Conservation (phyloP, 805 yeast genomes). For the Saccharomycopsis vini region DNA sequence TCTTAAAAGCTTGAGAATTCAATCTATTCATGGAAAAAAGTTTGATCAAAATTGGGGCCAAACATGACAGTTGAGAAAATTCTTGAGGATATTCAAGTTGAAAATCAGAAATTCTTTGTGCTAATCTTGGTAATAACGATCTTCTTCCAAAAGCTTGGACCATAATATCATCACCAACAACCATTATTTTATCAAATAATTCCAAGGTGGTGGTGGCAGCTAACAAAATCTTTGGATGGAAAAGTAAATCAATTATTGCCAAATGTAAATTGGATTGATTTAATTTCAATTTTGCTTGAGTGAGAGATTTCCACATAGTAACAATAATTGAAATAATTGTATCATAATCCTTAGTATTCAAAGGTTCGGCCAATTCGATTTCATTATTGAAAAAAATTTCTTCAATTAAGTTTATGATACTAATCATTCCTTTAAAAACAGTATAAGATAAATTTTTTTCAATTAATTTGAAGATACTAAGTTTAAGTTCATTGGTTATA, state of each 20-base stretch:
- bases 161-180: constrained; percentile 37
- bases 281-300: constrained; percentile 50
- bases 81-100: constrained; percentile 27
- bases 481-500: constrained; percentile 18
- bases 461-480: constrained; percentile 19
- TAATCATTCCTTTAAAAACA: constrained; percentile 22
- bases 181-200: neutral
- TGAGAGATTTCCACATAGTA: constrained; percentile 50
- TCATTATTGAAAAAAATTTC: constrained; percentile 18
- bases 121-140: constrained; percentile 53
- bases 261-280: constrained; percentile 59
- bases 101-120: constrained; percentile 37
- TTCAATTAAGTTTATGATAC: constrained; percentile 20
- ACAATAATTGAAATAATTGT: constrained; percentile 29
- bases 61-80: constrained; percentile 41
- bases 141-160: constrained; percentile 52
- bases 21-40: constrained; percentile 44
- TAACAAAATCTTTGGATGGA: constrained; percentile 33
- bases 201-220: neutral
- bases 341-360: constrained; percentile 9
- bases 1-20: constrained; percentile 43
- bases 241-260: constrained; percentile 41
- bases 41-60: constrained; percentile 39
- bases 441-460: constrained; percentile 17
- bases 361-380: neutral